These are phyloP conservation scores for Trifolium dubium DNA, from an alignment of 306 rosid species.

Conservation along the genomic window DNA sequence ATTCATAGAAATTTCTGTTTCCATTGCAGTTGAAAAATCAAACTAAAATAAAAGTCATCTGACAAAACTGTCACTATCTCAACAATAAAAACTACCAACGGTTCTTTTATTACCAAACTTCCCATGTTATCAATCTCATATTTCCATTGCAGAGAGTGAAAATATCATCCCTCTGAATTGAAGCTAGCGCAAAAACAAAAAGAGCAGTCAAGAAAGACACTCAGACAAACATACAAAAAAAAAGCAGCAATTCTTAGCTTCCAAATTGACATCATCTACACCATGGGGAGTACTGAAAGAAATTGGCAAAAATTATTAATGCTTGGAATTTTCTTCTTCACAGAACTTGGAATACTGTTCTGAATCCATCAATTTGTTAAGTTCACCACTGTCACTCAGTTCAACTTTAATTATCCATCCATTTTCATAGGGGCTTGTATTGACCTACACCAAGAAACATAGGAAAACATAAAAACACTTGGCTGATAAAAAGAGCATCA, in stretches of 20 bases:
- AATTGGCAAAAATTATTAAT: slow-evolving; percentile 49
- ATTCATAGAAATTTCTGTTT: slow-evolving; percentile 4
- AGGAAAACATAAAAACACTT: slow-evolving; percentile 13
- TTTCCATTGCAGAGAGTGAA: slow-evolving; percentile 24
- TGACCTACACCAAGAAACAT: slow-evolving; percentile 53
- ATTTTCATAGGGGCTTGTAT: slow-evolving; percentile 77
- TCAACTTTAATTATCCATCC: slow-evolving; percentile 95
- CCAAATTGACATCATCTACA: slow-evolving; percentile 38
- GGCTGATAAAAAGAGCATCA: not conserved
- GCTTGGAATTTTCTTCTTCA: slow-evolving; percentile 88
- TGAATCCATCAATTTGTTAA: slow-evolving; percentile 81
- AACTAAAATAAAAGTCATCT: not conserved
- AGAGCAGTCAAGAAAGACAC: slow-evolving; percentile 34
- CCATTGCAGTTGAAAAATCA: slow-evolving; percentile 3
- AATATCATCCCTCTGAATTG: slow-evolving; percentile 34
- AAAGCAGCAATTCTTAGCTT: slow-evolving; percentile 37
- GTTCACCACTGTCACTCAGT: slow-evolving; percentile 57
- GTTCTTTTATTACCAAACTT: slow-evolving; percentile 29
- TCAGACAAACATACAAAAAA: not conserved
- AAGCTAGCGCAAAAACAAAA: slow-evolving; percentile 37
- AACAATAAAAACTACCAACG: not conserved
- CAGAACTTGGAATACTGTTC: slow-evolving; percentile 89
- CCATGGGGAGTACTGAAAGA: slow-evolving; percentile 30
- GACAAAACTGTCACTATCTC: not conserved
- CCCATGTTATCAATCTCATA: slow-evolving; percentile 20